A percentile compares a stretch with the other conserved stretches of the same genome.
These are phyloP conservation scores for Schizophyllum commune DNA, from an alignment of 1,284 basidiomycete species.

Conservation along the genomic window DNA sequence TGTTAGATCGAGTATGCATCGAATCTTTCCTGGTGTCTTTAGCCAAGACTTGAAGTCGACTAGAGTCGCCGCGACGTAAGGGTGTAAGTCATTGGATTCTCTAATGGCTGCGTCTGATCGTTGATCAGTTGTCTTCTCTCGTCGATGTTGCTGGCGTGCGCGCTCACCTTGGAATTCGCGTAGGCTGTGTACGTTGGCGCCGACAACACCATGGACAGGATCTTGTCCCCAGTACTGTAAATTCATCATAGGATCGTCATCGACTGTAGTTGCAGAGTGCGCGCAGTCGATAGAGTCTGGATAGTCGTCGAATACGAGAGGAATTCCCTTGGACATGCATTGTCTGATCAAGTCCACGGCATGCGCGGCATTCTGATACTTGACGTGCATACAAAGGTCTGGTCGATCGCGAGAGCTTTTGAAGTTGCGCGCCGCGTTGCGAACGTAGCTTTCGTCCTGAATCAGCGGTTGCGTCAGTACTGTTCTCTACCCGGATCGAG, in stretches of 20 bases:
- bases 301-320: neutral
- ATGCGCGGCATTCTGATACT: neutral
- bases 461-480: too few species aligned
- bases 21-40: neutral
- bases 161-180: too few species aligned
- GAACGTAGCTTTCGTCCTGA: too few species aligned
- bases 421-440: neutral
- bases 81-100: neutral
- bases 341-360: neutral
- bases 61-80: neutral
- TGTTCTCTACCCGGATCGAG: too few species aligned
- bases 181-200: too few species aligned
- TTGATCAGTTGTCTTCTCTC: too few species aligned
- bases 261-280: neutral
- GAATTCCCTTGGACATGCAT: neutral
- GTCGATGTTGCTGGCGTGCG: too few species aligned
- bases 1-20: neutral
- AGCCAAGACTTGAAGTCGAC: neutral
- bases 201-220: too few species aligned
- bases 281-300: neutral
- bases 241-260: too few species aligned
- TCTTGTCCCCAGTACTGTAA: too few species aligned
- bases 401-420: neutral
- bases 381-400: neutral
- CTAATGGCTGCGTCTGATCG: neutral